Base-by-base conservation (phyloP, 2,329 filamentous ascomycete genomes). In the Ophiostoma novo-ulmi region DNA sequence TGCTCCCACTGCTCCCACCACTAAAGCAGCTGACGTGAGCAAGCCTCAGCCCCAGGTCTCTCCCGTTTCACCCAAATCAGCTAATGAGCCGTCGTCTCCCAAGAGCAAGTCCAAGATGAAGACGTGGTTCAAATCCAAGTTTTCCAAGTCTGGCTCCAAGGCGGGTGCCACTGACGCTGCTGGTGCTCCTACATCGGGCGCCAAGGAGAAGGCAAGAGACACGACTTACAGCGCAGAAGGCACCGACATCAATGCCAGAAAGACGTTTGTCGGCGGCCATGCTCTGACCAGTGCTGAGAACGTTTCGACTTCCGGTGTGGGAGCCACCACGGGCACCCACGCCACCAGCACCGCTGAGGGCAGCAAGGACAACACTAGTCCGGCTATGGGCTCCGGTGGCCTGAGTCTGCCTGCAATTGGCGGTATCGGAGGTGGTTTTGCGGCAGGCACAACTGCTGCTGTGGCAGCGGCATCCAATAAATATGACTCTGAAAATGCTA, bases 121-220 rank as follows among this genome's bases (percentile, higher is more conserved):
- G 71, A 78, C 76, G 58, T 85, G 83, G 83, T 75, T 85, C 17
- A 81, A 80, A 74, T 80, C 77, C 11, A 81, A 78, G 55, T 80
- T 84, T 70, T 71, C 76, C 3, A 78, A 79, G 7, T 75, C 77
- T 0, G 75, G 78, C 0, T 74, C 77, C 10, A 76, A 74, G 70
- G 78, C 78, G 1, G 74, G 76, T 3, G 73, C 74, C 1, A 71
- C 73, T 11, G 63, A 22, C 10, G 17, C 63, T 10, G 63, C 10
- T 20, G 36, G 35, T 41, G 8, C 13, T 26, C 38, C 38, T 26
- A n/a, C 65, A n/a, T 35, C 55, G 5, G 36, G 11, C 8, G 22
- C 22, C 36, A 22, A 44, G n/a, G 4, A 7, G 20, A 35, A 31
- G 22, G 10, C 61, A 13, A 38, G 17, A 20, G 63, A 38, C n/a